These are phyloP conservation scores for Fusarium sp. DNA, from an alignment of 2,329 filamentous ascomycete genomes.

Conservation along the genomic window DNA sequence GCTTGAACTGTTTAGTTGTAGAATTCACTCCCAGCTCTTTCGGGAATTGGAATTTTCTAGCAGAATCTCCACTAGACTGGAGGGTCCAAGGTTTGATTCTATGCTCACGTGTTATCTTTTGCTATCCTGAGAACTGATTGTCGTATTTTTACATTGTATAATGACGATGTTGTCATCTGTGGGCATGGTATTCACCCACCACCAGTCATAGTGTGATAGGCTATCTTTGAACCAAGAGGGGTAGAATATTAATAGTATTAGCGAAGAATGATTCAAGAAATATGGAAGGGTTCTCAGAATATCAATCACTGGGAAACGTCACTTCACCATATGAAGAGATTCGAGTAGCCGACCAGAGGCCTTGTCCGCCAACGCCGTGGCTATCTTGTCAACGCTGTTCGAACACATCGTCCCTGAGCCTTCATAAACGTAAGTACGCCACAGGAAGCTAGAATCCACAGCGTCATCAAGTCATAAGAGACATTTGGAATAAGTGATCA, in stretches of 20 bases:
- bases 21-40: not conserved
- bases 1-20: not conserved
- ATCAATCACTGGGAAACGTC: no score
- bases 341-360: not conserved
- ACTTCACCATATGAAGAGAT: not conserved
- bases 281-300: no score
- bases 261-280: no score
- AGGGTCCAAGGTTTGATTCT: no score
- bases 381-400: not conserved
- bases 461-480: not conserved
- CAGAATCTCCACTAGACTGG: no score
- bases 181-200: not conserved
- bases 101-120: no score
- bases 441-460: not conserved
- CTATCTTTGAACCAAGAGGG: no score
- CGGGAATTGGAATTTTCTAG: no score
- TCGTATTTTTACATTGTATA: not conserved
- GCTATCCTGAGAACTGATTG: not conserved
- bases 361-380: not conserved
- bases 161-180: not conserved
- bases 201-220: no score
- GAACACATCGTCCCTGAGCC: not conserved
- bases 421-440: not conserved
- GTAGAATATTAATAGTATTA: no score
- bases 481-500: conserved; percentile 1